These are phyloP conservation scores for Xylariaceae sp. DNA, from an alignment of 2,329 filamentous ascomycete species.

Conservation along the genomic window DNA sequence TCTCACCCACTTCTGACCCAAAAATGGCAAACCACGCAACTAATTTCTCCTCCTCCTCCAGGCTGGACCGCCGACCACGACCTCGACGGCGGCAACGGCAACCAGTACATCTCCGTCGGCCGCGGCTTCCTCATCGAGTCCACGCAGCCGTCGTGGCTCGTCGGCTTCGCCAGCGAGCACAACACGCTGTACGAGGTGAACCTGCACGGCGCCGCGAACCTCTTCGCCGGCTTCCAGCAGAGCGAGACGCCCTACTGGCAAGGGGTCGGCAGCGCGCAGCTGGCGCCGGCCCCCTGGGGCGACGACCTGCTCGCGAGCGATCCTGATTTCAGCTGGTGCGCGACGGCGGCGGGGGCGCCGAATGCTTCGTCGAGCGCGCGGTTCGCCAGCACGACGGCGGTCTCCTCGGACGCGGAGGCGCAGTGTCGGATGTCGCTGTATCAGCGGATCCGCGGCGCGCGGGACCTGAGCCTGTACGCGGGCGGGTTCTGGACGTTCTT, in stretches of 20 bases:
- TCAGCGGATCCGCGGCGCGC: conserved; percentile 10
- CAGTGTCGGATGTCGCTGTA: conserved; percentile 19
- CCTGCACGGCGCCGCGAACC: conserved; percentile 37
- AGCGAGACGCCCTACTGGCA: conserved; percentile 41
- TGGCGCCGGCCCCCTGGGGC: conserved; percentile 6
- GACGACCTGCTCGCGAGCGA: conserved; percentile 10
- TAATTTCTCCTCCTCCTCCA: neutral
- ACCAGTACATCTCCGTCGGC: conserved; percentile 39
- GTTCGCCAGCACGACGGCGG: no score
- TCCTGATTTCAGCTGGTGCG: conserved; percentile 17
- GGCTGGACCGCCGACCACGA: conserved; percentile 44
- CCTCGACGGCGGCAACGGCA: conserved; percentile 35
- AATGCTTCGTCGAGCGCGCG: neutral
- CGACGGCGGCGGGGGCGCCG: no score
- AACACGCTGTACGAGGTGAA: conserved; percentile 49
- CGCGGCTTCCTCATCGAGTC: conserved; percentile 44
- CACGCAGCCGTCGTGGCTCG: conserved; percentile 47
- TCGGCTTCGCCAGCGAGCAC: conserved; percentile 49
- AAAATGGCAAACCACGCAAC: neutral
- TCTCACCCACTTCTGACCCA: no score
- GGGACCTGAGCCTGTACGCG: conserved; percentile 11
- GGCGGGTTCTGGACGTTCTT: conserved; percentile 22
- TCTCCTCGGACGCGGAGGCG: neutral
- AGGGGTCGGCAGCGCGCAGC: conserved; percentile 4
- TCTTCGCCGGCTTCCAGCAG: conserved; percentile 42